phyloP scores from a whole-genome alignment of 257 asterid genomes.

The Solanum peruvianum region DNA sequence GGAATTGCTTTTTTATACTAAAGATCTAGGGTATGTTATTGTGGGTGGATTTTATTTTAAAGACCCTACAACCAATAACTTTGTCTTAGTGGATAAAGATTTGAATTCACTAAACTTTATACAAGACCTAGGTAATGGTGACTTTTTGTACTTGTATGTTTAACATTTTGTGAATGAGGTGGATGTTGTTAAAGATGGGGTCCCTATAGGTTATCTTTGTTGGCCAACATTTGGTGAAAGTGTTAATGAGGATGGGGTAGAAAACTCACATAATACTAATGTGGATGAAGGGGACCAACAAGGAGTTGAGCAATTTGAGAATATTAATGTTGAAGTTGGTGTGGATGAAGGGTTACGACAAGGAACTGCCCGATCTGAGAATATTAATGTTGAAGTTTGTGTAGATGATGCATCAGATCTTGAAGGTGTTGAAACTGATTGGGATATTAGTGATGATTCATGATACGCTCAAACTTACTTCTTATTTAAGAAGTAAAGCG shows the following conservation, averaged over 20 bases:
- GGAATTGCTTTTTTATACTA: not conserved
- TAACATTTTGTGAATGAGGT: not conserved
- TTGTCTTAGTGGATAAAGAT: too few species aligned
- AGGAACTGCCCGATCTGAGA: too few species aligned
- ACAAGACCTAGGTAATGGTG: not conserved
- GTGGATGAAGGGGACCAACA: not conserved
- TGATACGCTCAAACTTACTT: too few species aligned
- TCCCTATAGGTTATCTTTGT: not conserved
- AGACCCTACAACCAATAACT: not conserved
- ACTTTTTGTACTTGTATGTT: not conserved
- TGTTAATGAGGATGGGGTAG: not conserved
- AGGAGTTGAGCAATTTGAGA: not conserved
- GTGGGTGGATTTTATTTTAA: not conserved
- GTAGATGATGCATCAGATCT: not conserved
- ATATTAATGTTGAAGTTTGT: too few species aligned
- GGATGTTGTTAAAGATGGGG: not conserved
- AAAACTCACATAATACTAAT: not conserved
- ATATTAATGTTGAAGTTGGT: not conserved
- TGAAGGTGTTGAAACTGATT: not conserved
- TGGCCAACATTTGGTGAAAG: not conserved
- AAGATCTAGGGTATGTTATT: not conserved
- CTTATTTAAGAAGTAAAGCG: too few species aligned
- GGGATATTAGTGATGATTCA: not conserved
- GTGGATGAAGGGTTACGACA: too few species aligned
- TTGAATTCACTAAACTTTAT: too few species aligned